Base-by-base conservation (phyloP, 768 basidiomycete species). In the Auricularia cornea region DNA sequence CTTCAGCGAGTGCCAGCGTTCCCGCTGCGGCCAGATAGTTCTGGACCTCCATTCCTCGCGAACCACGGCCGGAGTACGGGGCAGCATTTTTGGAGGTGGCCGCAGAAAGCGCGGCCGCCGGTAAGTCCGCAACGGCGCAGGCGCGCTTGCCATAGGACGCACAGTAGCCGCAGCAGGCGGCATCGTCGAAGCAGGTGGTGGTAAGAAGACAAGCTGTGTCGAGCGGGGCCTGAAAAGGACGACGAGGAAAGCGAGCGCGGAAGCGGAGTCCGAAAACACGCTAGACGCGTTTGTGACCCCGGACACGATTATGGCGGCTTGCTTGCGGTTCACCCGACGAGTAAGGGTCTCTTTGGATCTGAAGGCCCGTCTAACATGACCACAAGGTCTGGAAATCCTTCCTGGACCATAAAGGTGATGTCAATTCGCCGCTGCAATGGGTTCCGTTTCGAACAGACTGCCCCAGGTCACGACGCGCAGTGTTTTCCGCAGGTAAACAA, bases 401-500 rank as follows among this genome's bases (percentile, higher is more conserved):
- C 70, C 66, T 92, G 2, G 83, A 86, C 54, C 89, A 85, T 67
- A 81, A 85, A 80, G 90, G 90, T 87, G 33, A 30, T 30, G 32
- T 28, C 54, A 30, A 18, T 28, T 20, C 56, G 51, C 31, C 60
- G 48, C 35, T 44, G 20, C 32, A 10, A 51, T 20, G 29, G 30
- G 3, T 31, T 52, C 16, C 35, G n/a, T 60, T 20, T 63, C 56
- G 41, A 26, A 2, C 32, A 60, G 14, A 29, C 20, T 3, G 48
- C 64, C 35, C 57, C 71, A 91, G 90, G 91, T 4, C 91, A 93
- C 70, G 91, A 92, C 69, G 80, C 82, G 23, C 84, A 83, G 63
- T 91, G 91, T 70, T 90, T 92, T 73, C 89, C 90, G 1, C 86
- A 89, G 67, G 89, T 90, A 69, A n/a, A n/a, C n/a, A n/a, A 67